phyloP scores from a whole-genome alignment of 768 basidiomycete genomes.

The Myochromella boudieri region DNA sequence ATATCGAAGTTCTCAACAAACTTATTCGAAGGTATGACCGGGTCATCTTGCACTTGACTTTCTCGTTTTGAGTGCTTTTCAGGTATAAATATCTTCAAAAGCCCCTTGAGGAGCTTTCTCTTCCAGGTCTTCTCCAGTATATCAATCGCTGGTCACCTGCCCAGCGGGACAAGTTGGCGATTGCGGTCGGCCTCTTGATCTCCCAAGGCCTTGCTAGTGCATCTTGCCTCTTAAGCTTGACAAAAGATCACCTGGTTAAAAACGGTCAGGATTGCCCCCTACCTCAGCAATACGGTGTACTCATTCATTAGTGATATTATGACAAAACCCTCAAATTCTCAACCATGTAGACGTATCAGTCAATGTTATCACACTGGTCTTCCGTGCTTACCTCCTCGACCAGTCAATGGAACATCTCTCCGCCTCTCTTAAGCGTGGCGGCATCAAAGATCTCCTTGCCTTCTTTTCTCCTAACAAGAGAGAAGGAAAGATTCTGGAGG shows the following conservation, averaged over 20 bases:
- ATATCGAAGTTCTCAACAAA: slow-evolving; percentile 93
- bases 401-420: slow-evolving; percentile 92
- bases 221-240: slow-evolving; percentile 75
- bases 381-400: slow-evolving; percentile 78
- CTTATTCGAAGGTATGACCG: slow-evolving; percentile 80
- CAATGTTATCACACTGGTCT: slow-evolving; percentile 71
- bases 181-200: slow-evolving; percentile 79
- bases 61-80: slow-evolving; percentile 13
- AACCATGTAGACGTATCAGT: slow-evolving; percentile 66
- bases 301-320: neutral
- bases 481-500: slow-evolving; percentile 70
- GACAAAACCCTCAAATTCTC: neutral
- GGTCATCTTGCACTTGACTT: slow-evolving; percentile 3
- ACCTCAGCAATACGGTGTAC: too few species aligned
- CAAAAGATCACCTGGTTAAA: slow-evolving; percentile 94
- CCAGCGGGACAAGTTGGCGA: slow-evolving; percentile 81
- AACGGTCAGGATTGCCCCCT: slow-evolving; percentile 57
- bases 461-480: slow-evolving; percentile 90
- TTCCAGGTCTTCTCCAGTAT: slow-evolving; percentile 86
- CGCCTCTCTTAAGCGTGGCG: slow-evolving; percentile 75
- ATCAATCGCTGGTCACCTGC: slow-evolving; percentile 78
- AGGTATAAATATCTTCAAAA: slow-evolving; percentile 99
- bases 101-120: slow-evolving; percentile 83
- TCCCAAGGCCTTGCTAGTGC: slow-evolving; percentile 81
- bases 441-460: slow-evolving; percentile 78